Base-by-base conservation (phyloP, 768 basidiomycete genomes). In the Pholiota conissans region DNA sequence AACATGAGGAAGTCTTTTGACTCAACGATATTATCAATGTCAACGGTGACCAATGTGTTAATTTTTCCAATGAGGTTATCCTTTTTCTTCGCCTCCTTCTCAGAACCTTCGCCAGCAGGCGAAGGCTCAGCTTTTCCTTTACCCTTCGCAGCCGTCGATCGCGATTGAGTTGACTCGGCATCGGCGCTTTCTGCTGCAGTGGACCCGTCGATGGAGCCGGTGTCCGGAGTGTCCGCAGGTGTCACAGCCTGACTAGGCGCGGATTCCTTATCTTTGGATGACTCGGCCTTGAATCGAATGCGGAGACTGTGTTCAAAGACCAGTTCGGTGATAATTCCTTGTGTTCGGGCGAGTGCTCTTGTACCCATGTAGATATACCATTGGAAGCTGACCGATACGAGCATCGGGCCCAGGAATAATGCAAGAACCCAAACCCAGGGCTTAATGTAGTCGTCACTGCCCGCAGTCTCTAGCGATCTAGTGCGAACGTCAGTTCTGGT, bases 31-130 rank as follows among this genome's bases (percentile, higher is more conserved):
- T 71, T 73, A 24, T 61, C 63, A 52, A 79, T 48, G 70, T 92
- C 90, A 3, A 85, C 84, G 3, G 89, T 84, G 45, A 90, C 82
- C 4, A 91, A 72, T 49, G 90, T 91, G 67, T 87, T 91, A 65
- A 92, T 85, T 64, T 84, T 89, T 7, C 91, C 90, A 40, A 85
- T 80, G 14, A 89, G 70, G 63, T 85, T 84, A 20, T 73, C 74
- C 16, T 73, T 69, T 49, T 73, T 74, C 2, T 50, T 59, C 5
- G 18, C 49, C 27, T 50, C 54, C 20, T 53, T 56, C 5, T 40
- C 24, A 14, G 53, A 28, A 49, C 13, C 16, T 30, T 30, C 16
- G 16, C 35, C 35, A 11, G 56, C 14, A 4, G 49, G 3, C 18
- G 56, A 27, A 42, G 30, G 13, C 13, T 27, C 42, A 5, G 56